Percentiles rank a stretch among this genome's conserved stretches.
phyloP scores from a whole-genome alignment of 345 rosid species.

The Erysimum cheiranthoides region DNA sequence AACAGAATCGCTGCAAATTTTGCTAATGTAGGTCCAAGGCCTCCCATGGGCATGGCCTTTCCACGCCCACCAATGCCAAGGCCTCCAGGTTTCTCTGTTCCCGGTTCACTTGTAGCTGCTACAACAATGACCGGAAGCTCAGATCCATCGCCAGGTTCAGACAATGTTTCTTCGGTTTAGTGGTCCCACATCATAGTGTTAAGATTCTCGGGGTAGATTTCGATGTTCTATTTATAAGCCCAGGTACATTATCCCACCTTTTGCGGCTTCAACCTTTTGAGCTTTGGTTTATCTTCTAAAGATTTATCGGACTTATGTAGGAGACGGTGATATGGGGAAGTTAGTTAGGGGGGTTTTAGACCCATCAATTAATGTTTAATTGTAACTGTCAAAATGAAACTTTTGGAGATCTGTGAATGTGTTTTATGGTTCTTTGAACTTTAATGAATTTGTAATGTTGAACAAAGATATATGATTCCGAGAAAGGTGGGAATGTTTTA shows the following conservation, averaged over 20 bases:
- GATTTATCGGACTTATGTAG: conserved; percentile 34
- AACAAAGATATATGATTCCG: conserved; percentile 29
- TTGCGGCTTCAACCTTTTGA: conserved; percentile 25
- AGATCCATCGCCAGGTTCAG: conserved; percentile 50
- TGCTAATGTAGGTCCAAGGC: conserved; percentile 67
- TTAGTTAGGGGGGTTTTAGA: conserved; percentile 46
- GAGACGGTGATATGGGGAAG: conserved; percentile 23
- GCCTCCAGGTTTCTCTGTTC: conserved; percentile 56
- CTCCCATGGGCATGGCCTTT: conserved; percentile 66
- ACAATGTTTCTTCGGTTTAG: conserved; percentile 41
- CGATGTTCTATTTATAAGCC: conserved; percentile 24
- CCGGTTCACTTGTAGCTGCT: conserved; percentile 57
- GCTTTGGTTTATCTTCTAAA: conserved; percentile 19
- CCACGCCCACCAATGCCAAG: conserved; percentile 76
- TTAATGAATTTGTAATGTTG: conserved; percentile 26
- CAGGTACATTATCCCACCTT: conserved; percentile 39
- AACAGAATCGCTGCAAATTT: conserved; percentile 73
- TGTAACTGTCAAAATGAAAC: conserved; percentile 32
- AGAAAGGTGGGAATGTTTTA: conserved; percentile 19
- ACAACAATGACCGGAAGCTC: conserved; percentile 59
- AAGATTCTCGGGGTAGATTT: conserved; percentile 24
- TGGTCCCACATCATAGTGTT: conserved; percentile 25
- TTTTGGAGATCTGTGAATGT: conserved; percentile 36
- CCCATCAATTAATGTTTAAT: conserved; percentile 32
- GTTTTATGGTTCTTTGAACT: conserved; percentile 25